phyloP scores from a whole-genome alignment of 2,329 filamentous ascomycete genomes.

The Penicillium aurantiogriseum region DNA sequence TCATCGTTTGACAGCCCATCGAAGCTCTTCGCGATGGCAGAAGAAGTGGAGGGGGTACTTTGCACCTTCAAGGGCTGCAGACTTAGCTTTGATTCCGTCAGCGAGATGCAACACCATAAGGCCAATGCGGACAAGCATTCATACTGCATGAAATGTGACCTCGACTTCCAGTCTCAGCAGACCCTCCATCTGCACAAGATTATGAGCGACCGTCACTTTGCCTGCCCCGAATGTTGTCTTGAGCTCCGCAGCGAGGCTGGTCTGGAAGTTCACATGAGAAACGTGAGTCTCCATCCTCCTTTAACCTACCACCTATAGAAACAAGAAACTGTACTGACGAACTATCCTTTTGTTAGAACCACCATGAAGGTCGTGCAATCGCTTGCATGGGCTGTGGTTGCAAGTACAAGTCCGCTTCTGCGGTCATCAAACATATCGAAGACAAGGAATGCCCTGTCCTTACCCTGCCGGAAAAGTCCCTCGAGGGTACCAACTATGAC shows the following conservation, averaged over 20 bases:
- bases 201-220: conserved; percentile 47
- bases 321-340: background rate
- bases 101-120: conserved; percentile 55
- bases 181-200: conserved; percentile 51
- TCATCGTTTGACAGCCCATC: background rate
- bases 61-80: conserved; percentile 51
- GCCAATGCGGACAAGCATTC: conserved; percentile 38
- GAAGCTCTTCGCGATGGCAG: background rate
- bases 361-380: conserved; percentile 51
- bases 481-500: background rate
- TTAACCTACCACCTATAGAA: background rate
- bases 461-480: conserved; percentile 40
- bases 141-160: conserved; percentile 44
- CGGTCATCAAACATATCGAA: conserved; percentile 57
- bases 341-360: conserved; percentile 38
- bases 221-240: conserved; percentile 56
- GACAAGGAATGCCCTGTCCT: conserved; percentile 51
- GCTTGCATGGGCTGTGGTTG: conserved; percentile 49
- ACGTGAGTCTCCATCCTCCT: conserved; percentile 38
- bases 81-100: conserved; percentile 45
- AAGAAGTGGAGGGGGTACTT: conserved; percentile 22
- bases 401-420: conserved; percentile 49
- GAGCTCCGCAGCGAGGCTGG: conserved; percentile 57
- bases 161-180: conserved; percentile 49
- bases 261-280: conserved; percentile 52